These are phyloP conservation scores for Populus tremula DNA, from an alignment of 345 rosid genomes.

Conservation along the genomic window DNA sequence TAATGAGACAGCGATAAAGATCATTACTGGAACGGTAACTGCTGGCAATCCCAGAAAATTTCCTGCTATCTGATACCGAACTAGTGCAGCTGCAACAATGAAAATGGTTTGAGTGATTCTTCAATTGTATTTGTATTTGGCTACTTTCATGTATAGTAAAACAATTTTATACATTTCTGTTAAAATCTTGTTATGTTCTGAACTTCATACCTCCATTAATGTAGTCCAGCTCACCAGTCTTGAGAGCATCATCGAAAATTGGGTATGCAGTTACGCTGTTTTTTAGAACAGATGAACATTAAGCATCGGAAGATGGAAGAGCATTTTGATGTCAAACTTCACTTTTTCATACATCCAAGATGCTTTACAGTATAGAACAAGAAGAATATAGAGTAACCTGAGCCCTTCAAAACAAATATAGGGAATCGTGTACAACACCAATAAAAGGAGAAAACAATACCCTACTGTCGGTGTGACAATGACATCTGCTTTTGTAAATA, in stretches of 20 bases:
- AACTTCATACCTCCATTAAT: conserved; percentile 59
- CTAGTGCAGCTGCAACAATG: conserved; percentile 56
- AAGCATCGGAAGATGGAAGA: neutral
- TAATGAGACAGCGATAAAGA: neutral
- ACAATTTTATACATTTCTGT: neutral
- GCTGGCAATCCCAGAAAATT: conserved; percentile 78
- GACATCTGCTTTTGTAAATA: conserved; percentile 56
- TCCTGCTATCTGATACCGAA: conserved; percentile 70
- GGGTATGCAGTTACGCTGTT: conserved; percentile 66
- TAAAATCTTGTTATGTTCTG: neutral
- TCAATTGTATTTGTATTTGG: neutral
- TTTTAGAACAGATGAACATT: neutral
- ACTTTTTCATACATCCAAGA: neutral
- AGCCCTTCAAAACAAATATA: neutral
- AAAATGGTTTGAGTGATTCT: neutral
- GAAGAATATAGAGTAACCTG: neutral
- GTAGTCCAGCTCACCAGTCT: conserved; percentile 74
- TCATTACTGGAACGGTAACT: conserved; percentile 56
- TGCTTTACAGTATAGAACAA: neutral
- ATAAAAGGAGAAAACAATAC: conserved; percentile 24
- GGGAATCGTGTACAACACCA: too few relatives aligned
- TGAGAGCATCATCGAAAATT: conserved; percentile 38
- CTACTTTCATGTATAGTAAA: neutral
- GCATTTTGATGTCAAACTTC: neutral
- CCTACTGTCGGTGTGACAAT: conserved; percentile 73